These are phyloP conservation scores for Monilinia aucupariae DNA, from an alignment of 2,329 filamentous ascomycete genomes.

Conservation along the genomic window DNA sequence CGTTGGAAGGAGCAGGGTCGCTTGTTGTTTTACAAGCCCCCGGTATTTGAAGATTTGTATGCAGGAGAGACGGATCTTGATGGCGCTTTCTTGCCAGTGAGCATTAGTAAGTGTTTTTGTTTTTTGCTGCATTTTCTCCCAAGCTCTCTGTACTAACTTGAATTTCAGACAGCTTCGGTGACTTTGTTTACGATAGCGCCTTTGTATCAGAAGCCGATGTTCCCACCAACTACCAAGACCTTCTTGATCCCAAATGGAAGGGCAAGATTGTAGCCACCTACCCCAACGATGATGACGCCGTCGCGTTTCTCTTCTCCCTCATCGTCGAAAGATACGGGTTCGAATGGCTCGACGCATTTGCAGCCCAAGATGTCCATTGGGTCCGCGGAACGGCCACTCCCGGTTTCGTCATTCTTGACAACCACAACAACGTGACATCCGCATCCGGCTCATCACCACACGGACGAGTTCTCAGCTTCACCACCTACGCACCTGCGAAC, in stretches of 20 bases:
- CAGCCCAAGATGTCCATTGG: constrained; percentile 4
- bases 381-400: background rate
- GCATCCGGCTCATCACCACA: background rate
- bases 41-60: background rate
- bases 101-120: background rate
- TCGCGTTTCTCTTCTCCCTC: background rate
- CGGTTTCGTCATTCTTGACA: background rate
- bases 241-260: constrained; percentile 2
- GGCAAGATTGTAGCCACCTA: constrained; percentile 7
- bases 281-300: background rate
- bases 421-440: background rate
- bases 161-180: background rate
- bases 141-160: background rate
- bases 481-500: background rate
- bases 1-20: constrained; percentile 41
- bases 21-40: constrained; percentile 2
- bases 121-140: background rate
- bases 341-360: background rate
- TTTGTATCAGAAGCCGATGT: constrained; percentile 13
- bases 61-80: background rate
- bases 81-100: background rate
- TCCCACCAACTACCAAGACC: constrained; percentile 1
- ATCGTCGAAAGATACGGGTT: background rate
- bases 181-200: background rate
- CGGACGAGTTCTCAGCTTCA: background rate